These are phyloP conservation scores for Coemansia sp. DNA, from an alignment of 192 early-diverging fungal species.

Conservation along the genomic window DNA sequence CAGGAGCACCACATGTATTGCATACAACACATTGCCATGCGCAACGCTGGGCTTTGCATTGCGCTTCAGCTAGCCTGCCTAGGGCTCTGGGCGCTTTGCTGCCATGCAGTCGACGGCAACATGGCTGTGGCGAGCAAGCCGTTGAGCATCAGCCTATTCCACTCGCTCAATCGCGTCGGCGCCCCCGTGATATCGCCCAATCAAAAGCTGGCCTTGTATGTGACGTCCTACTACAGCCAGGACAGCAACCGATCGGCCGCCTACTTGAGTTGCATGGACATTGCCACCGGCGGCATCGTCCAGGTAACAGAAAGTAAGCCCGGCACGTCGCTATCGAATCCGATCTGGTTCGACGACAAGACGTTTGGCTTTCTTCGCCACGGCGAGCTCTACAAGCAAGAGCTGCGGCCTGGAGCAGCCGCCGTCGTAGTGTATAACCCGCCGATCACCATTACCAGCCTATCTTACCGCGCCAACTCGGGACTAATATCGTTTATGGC, in stretches of 20 bases:
- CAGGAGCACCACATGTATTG: background rate
- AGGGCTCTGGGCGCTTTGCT: constrained; percentile 1
- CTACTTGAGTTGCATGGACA: constrained; percentile 32
- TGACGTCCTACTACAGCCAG: constrained; percentile 19
- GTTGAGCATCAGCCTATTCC: constrained; percentile 25
- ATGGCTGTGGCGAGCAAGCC: constrained; percentile 8
- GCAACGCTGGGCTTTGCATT: background rate
- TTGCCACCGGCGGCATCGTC: constrained; percentile 19
- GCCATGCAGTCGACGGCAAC: constrained; percentile 1
- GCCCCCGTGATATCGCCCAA: constrained; percentile 32
- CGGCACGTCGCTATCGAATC: constrained; percentile 14
- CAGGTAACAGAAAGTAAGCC: constrained; percentile 16
- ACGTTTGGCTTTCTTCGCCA: constrained; percentile 21
- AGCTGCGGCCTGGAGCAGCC: constrained; percentile 1
- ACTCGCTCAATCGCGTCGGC: constrained; percentile 20
- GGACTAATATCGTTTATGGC: constrained; percentile 21
- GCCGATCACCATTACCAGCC: constrained; percentile 19
- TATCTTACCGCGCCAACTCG: constrained; percentile 11
- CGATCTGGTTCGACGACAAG: constrained; percentile 34
- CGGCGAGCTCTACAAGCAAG: constrained; percentile 25
- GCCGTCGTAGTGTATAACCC: constrained; percentile 12
- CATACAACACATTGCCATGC: background rate
- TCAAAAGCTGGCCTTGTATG: constrained; percentile 15
- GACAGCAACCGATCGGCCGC: constrained; percentile 20
- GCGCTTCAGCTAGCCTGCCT: background rate